These are phyloP conservation scores for Lepidium didymum DNA, from an alignment of 345 rosid genomes.

Conservation along the genomic window DNA sequence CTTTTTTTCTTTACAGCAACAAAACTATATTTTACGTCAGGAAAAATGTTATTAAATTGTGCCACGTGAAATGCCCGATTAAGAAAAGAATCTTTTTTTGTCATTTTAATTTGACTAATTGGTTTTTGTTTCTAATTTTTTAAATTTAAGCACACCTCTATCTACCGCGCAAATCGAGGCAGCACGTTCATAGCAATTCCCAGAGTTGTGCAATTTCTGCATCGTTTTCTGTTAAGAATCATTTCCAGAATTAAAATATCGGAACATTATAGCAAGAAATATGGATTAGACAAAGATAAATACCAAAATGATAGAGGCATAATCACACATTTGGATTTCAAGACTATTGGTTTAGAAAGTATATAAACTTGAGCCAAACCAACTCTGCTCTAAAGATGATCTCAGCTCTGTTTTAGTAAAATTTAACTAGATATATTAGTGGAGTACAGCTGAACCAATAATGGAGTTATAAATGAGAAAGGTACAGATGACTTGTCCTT, in stretches of 20 bases:
- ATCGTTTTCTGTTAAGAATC: background rate
- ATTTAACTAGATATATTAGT: background rate
- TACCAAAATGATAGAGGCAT: background rate
- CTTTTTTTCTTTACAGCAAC: background rate
- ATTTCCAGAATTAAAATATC: background rate
- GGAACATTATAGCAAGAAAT: background rate
- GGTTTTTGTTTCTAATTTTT: background rate
- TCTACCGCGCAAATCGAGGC: background rate
- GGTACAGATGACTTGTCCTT: background rate
- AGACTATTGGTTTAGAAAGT: background rate
- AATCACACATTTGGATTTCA: background rate
- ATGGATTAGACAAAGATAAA: background rate
- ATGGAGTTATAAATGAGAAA: background rate
- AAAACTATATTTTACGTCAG: background rate
- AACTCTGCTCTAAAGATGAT: too few species aligned
- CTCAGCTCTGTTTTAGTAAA: background rate
- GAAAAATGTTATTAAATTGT: background rate
- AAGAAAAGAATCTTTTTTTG: background rate
- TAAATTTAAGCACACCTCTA: background rate
- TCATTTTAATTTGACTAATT: background rate
- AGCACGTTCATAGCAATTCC: constrained; percentile 1
- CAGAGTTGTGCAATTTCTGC: background rate
- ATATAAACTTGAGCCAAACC: too few species aligned
- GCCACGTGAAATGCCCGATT: background rate
- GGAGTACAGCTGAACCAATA: background rate